A percentile compares a stretch with the other conserved stretches of the same genome.
These are phyloP conservation scores for Cryphonectria radicalis DNA, from an alignment of 2,329 filamentous ascomycete species.

Conservation along the genomic window DNA sequence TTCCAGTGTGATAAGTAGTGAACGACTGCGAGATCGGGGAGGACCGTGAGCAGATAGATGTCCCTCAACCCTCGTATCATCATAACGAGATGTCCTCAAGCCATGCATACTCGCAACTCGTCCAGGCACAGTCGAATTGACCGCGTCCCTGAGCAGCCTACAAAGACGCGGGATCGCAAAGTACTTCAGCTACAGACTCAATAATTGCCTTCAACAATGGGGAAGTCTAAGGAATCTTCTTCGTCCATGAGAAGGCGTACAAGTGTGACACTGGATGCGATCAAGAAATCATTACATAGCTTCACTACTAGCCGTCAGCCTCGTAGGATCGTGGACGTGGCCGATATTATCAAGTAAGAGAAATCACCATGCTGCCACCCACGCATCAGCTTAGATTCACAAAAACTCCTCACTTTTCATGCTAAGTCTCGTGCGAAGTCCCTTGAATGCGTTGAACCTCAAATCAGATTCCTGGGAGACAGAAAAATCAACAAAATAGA, in stretches of 20 bases:
- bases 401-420: background rate
- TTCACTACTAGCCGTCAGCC: background rate
- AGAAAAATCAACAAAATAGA: background rate
- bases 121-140: background rate
- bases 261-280: background rate
- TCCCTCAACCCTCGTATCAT: background rate
- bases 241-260: background rate
- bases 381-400: background rate
- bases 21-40: background rate
- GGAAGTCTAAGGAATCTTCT: background rate
- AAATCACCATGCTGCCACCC: background rate
- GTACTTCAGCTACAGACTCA: background rate
- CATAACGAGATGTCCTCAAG: background rate
- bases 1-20: background rate
- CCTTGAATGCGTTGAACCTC: background rate
- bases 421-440: background rate
- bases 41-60: background rate
- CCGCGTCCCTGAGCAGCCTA: background rate
- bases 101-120: background rate
- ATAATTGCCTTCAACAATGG: background rate
- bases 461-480: background rate
- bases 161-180: background rate
- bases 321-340: background rate
- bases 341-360: background rate
- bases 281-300: background rate